A percentile compares a stretch with the other conserved stretches of the same genome.
These are phyloP conservation scores for Exophiala bonariae DNA, from an alignment of 2,329 filamentous ascomycete species.

Conservation along the genomic window DNA sequence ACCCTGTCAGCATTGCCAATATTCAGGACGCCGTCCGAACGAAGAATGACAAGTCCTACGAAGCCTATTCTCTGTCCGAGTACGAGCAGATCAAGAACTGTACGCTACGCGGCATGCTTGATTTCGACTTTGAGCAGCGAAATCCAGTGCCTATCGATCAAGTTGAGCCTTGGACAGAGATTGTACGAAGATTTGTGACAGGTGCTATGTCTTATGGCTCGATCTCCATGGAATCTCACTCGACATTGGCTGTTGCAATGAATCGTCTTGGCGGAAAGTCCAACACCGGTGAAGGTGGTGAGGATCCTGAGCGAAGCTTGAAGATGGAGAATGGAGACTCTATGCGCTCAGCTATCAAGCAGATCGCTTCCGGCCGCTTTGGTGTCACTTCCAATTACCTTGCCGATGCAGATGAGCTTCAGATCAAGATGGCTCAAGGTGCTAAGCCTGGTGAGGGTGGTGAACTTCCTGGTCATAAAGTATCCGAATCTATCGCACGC, in stretches of 20 bases:
- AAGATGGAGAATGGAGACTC: constrained; percentile 88
- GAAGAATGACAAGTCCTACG: constrained; percentile 98
- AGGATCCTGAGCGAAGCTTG: constrained; percentile 87
- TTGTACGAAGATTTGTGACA: constrained; percentile 93
- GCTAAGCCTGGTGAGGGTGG: constrained; percentile 97
- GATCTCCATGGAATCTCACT: constrained; percentile 98
- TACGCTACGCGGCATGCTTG: constrained; percentile 87
- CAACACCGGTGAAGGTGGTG: constrained; percentile 96
- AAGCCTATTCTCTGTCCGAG: constrained; percentile 88
- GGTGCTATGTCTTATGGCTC: constrained; percentile 99
- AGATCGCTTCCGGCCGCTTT: constrained; percentile 93
- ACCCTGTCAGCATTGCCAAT: constrained; percentile 91
- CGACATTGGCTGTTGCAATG: constrained; percentile 93
- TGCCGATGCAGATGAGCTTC: constrained; percentile 90
- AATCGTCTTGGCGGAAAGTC: constrained; percentile 95
- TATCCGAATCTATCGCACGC: constrained; percentile 87
- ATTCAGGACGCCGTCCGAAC: constrained; percentile 94
- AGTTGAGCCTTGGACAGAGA: constrained; percentile 97
- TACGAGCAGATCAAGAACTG: constrained; percentile 97
- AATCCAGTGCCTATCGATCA: constrained; percentile 89
- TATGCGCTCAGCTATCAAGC: constrained; percentile 96
- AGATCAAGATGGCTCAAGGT: constrained; percentile 99
- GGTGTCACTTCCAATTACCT: constrained; percentile 95
- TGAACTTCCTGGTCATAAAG: constrained; percentile 95
- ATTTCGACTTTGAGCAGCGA: constrained; percentile 91